Evolutionary conservation across 768 basidiomycete species (phyloP).

Genomic region (Boletus tylopilopsis): DNA sequence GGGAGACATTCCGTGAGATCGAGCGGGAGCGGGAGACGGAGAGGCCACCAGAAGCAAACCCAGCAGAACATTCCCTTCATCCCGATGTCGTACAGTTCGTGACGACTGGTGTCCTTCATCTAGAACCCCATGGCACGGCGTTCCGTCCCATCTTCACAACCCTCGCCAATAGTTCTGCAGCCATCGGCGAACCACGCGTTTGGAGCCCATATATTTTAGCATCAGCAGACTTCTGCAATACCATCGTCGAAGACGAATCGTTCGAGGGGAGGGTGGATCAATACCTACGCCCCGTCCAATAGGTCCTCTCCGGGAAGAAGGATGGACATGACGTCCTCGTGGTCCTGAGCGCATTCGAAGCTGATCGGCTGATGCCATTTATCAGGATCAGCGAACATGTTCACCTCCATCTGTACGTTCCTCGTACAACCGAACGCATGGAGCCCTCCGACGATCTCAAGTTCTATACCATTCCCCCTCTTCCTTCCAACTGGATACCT

Average conservation of each 20-base stretch:
- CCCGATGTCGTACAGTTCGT: not conserved
- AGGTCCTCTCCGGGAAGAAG: not conserved
- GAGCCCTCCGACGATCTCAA: not conserved
- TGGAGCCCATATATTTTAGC: not conserved
- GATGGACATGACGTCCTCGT: not conserved
- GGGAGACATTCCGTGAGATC: not conserved
- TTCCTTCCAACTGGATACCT: not conserved
- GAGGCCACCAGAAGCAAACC: not conserved
- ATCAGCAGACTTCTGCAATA: not conserved
- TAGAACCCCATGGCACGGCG: not conserved
- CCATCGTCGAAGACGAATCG: not conserved
- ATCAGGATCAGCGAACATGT: not conserved
- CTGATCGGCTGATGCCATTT: not conserved
- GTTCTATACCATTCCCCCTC: not conserved
- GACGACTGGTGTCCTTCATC: not conserved
- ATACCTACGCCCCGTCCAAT: not conserved
- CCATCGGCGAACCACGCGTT: not conserved
- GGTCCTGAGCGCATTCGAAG: not conserved
- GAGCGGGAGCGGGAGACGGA: not conserved
- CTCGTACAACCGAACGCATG: not conserved
- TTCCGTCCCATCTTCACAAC: not conserved
- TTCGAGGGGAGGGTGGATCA: not conserved
- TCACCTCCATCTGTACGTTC: not conserved
- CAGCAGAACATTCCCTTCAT: not conserved
- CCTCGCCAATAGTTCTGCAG: not conserved